Evolutionary conservation across 2,329 filamentous ascomycete genomes (phyloP).

Genomic region (Dryadomyces quercus-mongolicae): DNA sequence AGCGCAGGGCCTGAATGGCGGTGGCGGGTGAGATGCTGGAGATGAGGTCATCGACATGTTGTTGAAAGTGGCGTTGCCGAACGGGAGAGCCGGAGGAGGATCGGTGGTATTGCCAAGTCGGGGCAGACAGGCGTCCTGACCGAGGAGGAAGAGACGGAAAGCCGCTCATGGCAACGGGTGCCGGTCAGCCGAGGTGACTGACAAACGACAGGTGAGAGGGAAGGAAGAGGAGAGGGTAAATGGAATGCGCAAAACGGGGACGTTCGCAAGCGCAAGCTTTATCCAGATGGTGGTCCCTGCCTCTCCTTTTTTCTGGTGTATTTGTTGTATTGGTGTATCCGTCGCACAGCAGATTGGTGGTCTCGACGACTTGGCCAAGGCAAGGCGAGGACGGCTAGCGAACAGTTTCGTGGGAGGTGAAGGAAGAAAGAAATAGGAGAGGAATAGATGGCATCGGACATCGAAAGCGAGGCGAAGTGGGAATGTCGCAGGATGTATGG

Average conservation of each 20-base stretch:
- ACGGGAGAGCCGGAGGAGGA: conserved; percentile 30
- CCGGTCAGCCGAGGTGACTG: background rate
- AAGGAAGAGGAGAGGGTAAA: too few species aligned
- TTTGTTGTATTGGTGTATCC: background rate
- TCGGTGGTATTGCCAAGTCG: conserved; percentile 25
- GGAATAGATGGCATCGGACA: background rate
- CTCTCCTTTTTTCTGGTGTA: background rate
- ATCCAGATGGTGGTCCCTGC: background rate
- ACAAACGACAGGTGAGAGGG: background rate
- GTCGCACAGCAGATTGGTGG: background rate
- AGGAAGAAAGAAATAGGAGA: background rate
- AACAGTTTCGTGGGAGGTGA: background rate
- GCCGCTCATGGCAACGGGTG: conserved; percentile 22
- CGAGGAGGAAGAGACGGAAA: conserved; percentile 20
- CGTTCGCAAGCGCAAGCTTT: background rate
- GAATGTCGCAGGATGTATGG: background rate
- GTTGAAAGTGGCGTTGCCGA: conserved; percentile 25
- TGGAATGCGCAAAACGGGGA: background rate
- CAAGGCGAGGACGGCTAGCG: background rate
- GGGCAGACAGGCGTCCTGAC: conserved; percentile 22
- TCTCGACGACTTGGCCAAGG: background rate
- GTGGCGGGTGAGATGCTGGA: conserved; percentile 47
- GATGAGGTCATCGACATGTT: conserved; percentile 42
- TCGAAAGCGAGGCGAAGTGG: background rate
- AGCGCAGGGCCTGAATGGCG: conserved; percentile 47